Percentiles rank a stretch among this genome's conserved stretches.
These are phyloP conservation scores for Neurospora sp. DNA, from an alignment of 495 filamentous ascomycete species.

Conservation along the genomic window DNA sequence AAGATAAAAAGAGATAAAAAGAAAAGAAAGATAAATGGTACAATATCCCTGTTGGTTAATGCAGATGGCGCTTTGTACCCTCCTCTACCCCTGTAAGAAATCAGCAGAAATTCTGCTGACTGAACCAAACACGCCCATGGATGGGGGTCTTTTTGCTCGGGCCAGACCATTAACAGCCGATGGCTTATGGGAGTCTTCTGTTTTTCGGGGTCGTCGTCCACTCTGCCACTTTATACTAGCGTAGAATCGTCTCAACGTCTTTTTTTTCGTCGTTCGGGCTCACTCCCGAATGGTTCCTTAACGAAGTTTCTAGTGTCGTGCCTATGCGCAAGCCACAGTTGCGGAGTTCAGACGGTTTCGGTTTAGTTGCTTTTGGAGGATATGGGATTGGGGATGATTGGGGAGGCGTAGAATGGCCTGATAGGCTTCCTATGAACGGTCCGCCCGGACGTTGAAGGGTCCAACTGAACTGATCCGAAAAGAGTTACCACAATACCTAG, in stretches of 20 bases:
- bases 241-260: not conserved
- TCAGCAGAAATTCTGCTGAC: too few relatives aligned
- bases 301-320: not conserved
- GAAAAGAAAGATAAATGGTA: too few relatives aligned
- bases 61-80: too few relatives aligned
- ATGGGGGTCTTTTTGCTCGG: not conserved
- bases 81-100: too few relatives aligned
- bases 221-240: not conserved
- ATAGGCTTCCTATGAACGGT: not conserved
- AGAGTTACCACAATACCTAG: too few relatives aligned
- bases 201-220: not conserved
- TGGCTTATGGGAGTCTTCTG: not conserved
- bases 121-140: too few relatives aligned
- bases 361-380: not conserved
- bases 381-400: not conserved
- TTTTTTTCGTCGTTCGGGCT: not conserved
- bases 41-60: too few relatives aligned
- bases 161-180: not conserved
- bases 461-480: not conserved
- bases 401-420: not conserved
- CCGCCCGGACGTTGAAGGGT: not conserved
- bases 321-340: not conserved
- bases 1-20: too few relatives aligned
- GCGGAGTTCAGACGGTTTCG: not conserved
- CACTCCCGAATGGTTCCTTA: not conserved